Evolutionary conservation across 1,284 basidiomycete genomes (phyloP), one percentile per base, ranked within the genome.

Genomic region (Nidula niveotomentosa): DNA sequence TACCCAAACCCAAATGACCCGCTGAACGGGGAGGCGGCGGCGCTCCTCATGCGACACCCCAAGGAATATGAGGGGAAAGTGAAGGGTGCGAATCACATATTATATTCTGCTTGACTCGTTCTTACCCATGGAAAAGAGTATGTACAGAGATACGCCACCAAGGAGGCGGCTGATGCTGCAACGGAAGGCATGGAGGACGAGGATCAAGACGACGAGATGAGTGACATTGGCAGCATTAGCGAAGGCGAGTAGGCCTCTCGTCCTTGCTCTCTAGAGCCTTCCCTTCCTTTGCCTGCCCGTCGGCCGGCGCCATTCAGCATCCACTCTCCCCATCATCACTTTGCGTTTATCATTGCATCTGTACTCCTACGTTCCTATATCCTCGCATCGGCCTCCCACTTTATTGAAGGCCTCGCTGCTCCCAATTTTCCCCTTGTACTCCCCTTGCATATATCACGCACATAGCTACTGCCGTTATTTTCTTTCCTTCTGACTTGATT

Each of bases 1-100:
- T 99, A 99, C 73, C 96, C 96, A 58, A 99, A 99, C 72, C 96
- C 97, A 8, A 93, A 95, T 57, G 96, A 99, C 70, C 97, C 96
- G 1, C 78, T 99, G 53, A 99, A 99, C 63, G 96, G 96, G 15
- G 96, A 99, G 73, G 96, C 97, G 15, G 96, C 96, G 8, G 93
- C 96, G 0, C 76, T 99, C 37, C 84, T 98, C 60, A 96, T 98
- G 93, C 89, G 96, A 13, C 96, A 98, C 69, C 93, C 94, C 30
- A 95, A 96, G 73, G 91, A 92, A 58, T 98, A 98, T 65, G 93
- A 96, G 61, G 81, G 81, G 36, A 96, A 94, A 71, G 94, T 98
- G 56, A 93, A 94, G 77, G 92, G 91, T 90, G 62, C 34, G 81
- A 65, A 34, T 41, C 34, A 6, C n/a, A 41, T 44, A 4, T 23